Percentiles rank a stretch among this genome's conserved stretches.
Conservation (phyloP, 2,329 filamentous ascomycete species). For the Purpureocillium lavendulum region DNA sequence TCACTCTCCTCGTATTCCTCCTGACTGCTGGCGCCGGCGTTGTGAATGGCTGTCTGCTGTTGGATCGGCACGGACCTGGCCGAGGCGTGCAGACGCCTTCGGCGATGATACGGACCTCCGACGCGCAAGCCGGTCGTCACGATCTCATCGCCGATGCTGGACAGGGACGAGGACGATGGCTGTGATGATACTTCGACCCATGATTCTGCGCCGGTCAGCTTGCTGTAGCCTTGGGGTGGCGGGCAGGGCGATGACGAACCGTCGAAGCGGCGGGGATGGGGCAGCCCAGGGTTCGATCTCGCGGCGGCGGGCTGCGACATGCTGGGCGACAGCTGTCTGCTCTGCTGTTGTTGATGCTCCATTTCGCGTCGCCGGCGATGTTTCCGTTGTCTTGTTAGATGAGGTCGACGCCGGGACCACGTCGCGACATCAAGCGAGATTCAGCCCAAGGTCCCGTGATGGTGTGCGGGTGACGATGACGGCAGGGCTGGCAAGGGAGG, state of each 20-base stretch:
- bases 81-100: slow-evolving; percentile 39
- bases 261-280: slow-evolving; percentile 25
- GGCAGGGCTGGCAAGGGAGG: background rate
- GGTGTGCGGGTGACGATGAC: background rate
- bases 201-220: slow-evolving; percentile 56
- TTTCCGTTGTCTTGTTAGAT: background rate
- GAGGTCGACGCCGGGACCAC: background rate
- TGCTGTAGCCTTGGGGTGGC: background rate
- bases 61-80: slow-evolving; percentile 26
- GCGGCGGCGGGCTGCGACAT: slow-evolving; percentile 14
- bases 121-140: slow-evolving; percentile 82
- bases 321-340: slow-evolving; percentile 13
- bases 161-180: slow-evolving; percentile 87
- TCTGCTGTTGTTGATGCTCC: slow-evolving; percentile 17
- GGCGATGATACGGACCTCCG: slow-evolving; percentile 53
- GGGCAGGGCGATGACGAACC: slow-evolving; percentile 16
- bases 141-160: slow-evolving; percentile 78
- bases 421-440: background rate
- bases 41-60: slow-evolving; percentile 28
- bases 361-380: slow-evolving; percentile 9
- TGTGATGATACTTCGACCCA: slow-evolving; percentile 94
- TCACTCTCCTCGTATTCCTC: slow-evolving; percentile 94
- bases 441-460: background rate
- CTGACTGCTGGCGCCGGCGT: slow-evolving; percentile 62
- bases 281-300: slow-evolving; percentile 20